Percentiles rank a stretch among this genome's conserved stretches.
These are phyloP conservation scores for Sophora flavescens DNA, from an alignment of 306 rosid genomes.

Conservation along the genomic window DNA sequence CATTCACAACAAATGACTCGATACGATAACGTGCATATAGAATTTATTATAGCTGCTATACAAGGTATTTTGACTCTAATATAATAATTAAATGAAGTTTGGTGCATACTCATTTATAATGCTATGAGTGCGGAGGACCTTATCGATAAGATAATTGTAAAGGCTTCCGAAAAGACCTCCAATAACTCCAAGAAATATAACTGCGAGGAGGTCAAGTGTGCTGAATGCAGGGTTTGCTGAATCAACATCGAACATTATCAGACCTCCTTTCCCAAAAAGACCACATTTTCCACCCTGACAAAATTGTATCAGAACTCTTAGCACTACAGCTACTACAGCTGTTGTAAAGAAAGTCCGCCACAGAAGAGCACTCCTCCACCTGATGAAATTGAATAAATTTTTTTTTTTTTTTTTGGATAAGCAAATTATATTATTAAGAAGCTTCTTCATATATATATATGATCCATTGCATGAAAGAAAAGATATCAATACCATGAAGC, in stretches of 20 bases:
- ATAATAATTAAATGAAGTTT: background rate
- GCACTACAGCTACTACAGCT: conserved; percentile 80
- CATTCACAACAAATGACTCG: too few relatives aligned
- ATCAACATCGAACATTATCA: conserved; percentile 73
- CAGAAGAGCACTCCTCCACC: conserved; percentile 92
- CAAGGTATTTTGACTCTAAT: too few relatives aligned
- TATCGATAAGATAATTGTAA: conserved; percentile 74
- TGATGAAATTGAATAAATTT: background rate
- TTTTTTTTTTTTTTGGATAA: too few relatives aligned
- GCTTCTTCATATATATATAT: too few relatives aligned
- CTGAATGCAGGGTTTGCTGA: conserved; percentile 58
- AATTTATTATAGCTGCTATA: too few relatives aligned
- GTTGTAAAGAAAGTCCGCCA: conserved; percentile 87
- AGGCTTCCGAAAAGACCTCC: conserved; percentile 85
- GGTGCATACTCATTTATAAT: conserved; percentile 71
- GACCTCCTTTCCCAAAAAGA: conserved; percentile 84
- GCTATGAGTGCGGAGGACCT: conserved; percentile 80
- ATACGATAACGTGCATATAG: too few relatives aligned
- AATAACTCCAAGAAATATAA: conserved; percentile 65
- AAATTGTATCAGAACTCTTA: conserved; percentile 60
- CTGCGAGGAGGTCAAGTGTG: conserved; percentile 62
- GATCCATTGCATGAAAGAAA: background rate
- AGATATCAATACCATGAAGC: conserved; percentile 73
- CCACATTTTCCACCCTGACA: conserved; percentile 74
- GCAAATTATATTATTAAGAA: too few relatives aligned